Evolutionary conservation across 2,329 filamentous ascomycete genomes (phyloP).

Genomic region (Uncinocarpus reesii): DNA sequence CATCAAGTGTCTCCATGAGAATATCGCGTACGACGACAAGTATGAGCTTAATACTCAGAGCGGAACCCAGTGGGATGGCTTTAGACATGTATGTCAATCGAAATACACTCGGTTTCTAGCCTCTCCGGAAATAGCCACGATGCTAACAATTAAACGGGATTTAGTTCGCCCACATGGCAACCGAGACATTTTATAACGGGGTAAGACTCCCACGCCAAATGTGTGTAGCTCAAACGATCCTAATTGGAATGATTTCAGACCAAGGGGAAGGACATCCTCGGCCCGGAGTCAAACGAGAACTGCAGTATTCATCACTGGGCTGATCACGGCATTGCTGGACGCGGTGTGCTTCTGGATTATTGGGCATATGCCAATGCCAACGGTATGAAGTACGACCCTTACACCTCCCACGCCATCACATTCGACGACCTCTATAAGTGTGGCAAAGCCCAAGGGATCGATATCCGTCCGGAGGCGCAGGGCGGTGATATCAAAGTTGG

Average conservation of each 20-base stretch:
- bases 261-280: slow-evolving; percentile 28
- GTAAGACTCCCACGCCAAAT: slow-evolving; percentile 18
- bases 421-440: slow-evolving; percentile 48
- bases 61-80: slow-evolving; percentile 43
- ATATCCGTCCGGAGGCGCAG: slow-evolving; percentile 47
- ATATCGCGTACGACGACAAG: slow-evolving; percentile 36
- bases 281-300: slow-evolving; percentile 28
- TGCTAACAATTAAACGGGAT: slow-evolving; percentile 2
- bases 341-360: slow-evolving; percentile 37
- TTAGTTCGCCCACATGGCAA: slow-evolving; percentile 32
- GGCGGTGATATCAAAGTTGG: slow-evolving; percentile 49
- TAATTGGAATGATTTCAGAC: slow-evolving; percentile 18
- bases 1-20: slow-evolving; percentile 38
- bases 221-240: not conserved
- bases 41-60: slow-evolving; percentile 42
- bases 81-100: slow-evolving; percentile 34
- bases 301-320: slow-evolving; percentile 38
- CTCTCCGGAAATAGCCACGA: not conserved
- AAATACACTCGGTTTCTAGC: not conserved
- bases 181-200: slow-evolving; percentile 35
- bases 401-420: slow-evolving; percentile 46
- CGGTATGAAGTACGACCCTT: slow-evolving; percentile 43
- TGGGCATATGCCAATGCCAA: slow-evolving; percentile 41
- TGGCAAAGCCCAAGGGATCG: slow-evolving; percentile 50
- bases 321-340: slow-evolving; percentile 34